These are phyloP conservation scores for Pythium diclinum DNA, from an alignment of 352 stramenopile species.

Conservation along the genomic window DNA sequence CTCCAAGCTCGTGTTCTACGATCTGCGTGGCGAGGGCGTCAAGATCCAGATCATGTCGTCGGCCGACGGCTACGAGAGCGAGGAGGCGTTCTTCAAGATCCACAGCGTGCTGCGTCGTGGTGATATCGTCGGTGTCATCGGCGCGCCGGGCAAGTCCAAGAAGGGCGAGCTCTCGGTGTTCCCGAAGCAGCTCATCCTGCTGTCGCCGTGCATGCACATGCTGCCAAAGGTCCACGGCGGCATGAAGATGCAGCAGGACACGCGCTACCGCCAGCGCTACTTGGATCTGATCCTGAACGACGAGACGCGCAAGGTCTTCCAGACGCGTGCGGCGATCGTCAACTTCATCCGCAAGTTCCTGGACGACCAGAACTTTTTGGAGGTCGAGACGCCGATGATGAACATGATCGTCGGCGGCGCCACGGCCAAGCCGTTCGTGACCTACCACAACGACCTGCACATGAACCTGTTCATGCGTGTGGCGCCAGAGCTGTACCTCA, in stretches of 20 bases:
- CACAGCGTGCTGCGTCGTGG: constrained; percentile 91
- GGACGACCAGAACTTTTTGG: constrained; percentile 93
- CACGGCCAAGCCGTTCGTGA: constrained; percentile 97
- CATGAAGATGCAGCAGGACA: constrained; percentile 65
- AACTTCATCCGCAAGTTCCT: constrained; percentile 92
- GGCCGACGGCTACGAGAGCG: constrained; percentile 57
- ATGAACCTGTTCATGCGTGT: constrained; percentile 97
- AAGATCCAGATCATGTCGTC: constrained; percentile 98
- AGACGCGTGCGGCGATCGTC: constrained; percentile 92
- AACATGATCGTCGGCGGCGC: constrained; percentile 94
- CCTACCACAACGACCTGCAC: constrained; percentile 95
- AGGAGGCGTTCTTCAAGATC: constrained; percentile 72
- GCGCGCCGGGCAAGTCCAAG: constrained; percentile 95
- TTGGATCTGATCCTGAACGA: constrained; percentile 97
- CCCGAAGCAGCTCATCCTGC: constrained; percentile 70
- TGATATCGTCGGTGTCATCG: constrained; percentile 96
- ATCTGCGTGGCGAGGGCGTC: constrained; percentile 92
- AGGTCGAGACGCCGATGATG: constrained; percentile 98
- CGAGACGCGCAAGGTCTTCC: constrained; percentile 91
- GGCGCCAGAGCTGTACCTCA: constrained; percentile 97
- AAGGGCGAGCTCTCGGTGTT: constrained; percentile 98
- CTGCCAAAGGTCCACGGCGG: constrained; percentile 74
- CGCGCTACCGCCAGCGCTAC: constrained; percentile 91
- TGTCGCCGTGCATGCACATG: constrained; percentile 87
- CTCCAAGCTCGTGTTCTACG: constrained; percentile 98